Percentiles rank a stretch among this genome's conserved stretches.
Evolutionary conservation across 73 alveolate species (phyloP).

Genomic region (Paramecium biaurelia): DNA sequence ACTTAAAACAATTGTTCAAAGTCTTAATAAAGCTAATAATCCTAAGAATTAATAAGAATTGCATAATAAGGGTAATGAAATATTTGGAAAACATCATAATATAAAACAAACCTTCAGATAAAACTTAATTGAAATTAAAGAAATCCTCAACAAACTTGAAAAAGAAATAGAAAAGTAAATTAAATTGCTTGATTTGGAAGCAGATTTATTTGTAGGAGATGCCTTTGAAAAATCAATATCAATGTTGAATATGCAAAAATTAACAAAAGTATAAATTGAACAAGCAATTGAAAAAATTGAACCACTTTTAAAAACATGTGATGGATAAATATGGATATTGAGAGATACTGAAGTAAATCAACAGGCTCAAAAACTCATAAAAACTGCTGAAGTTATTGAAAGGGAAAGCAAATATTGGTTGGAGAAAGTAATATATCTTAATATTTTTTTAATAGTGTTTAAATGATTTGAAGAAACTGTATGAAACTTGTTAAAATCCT

Average conservation of each 20-base stretch:
- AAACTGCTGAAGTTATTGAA: conserved; percentile 8
- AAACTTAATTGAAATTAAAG: conserved; percentile 9
- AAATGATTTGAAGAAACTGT: neutral
- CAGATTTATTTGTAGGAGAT: conserved; percentile 47
- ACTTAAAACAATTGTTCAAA: neutral
- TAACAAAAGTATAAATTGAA: neutral
- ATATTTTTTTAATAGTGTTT: neutral
- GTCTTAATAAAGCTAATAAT: conserved; percentile 38
- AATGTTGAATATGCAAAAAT: neutral
- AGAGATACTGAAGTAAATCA: conserved; percentile 28
- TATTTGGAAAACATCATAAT: conserved; percentile 32
- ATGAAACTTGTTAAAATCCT: neutral
- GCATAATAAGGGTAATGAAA: conserved; percentile 11
- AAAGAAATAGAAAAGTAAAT: conserved; percentile 24
- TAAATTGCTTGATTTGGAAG: conserved; percentile 5
- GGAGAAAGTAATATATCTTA: neutral
- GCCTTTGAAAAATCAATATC: conserved; percentile 36
- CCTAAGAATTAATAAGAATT: conserved; percentile 38
- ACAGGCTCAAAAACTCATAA: neutral
- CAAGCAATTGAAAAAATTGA: neutral
- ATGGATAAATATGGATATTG: conserved; percentile 28
- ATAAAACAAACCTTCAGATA: conserved; percentile 32
- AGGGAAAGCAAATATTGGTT: conserved; percentile 45
- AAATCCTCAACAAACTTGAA: neutral
- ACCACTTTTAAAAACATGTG: conserved; percentile 26